These are phyloP conservation scores for Clarireedia sp. DNA, from an alignment of 2,329 filamentous ascomycete species.

Conservation along the genomic window DNA sequence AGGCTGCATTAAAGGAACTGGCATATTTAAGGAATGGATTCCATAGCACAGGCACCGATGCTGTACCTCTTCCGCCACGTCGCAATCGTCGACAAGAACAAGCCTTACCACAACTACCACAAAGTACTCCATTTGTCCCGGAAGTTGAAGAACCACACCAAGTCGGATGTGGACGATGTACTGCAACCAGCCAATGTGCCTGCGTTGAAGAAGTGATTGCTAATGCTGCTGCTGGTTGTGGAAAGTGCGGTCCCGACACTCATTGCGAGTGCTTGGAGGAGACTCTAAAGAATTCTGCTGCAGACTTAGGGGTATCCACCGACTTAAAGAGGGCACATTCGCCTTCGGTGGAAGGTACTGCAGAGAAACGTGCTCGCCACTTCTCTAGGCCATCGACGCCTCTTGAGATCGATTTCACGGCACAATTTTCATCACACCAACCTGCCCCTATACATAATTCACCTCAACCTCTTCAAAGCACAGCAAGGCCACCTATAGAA, in stretches of 20 bases:
- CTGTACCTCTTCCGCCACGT: slow-evolving; percentile 33
- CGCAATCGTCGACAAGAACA: slow-evolving; percentile 18
- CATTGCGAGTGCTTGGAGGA: slow-evolving; percentile 56
- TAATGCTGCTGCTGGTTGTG: slow-evolving; percentile 51
- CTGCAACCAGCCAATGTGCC: slow-evolving; percentile 44
- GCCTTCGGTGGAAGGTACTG: slow-evolving; percentile 14
- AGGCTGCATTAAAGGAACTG: slow-evolving; percentile 35
- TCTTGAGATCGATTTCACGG: slow-evolving; percentile 68
- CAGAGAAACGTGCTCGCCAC: slow-evolving; percentile 49
- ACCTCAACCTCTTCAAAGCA: slow-evolving; percentile 12
- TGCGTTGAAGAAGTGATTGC: slow-evolving; percentile 52
- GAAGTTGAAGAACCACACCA: slow-evolving; percentile 7
- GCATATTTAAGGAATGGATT: slow-evolving; percentile 28
- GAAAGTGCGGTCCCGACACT: slow-evolving; percentile 53
- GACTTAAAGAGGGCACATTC: slow-evolving; percentile 29
- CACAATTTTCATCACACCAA: slow-evolving; percentile 45
- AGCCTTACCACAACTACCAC: slow-evolving; percentile 12
- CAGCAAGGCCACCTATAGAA: slow-evolving; percentile 42
- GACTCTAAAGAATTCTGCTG: slow-evolving; percentile 19
- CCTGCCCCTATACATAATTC: slow-evolving; percentile 19
- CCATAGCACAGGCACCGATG: slow-evolving; percentile 30
- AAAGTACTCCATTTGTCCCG: slow-evolving; percentile 17
- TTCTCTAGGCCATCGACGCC: slow-evolving; percentile 38
- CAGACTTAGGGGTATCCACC: slow-evolving; percentile 4
- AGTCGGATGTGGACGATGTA: slow-evolving; percentile 49